These are phyloP conservation scores for Didymella pomorum DNA, from an alignment of 2,329 filamentous ascomycete species.

Conservation along the genomic window DNA sequence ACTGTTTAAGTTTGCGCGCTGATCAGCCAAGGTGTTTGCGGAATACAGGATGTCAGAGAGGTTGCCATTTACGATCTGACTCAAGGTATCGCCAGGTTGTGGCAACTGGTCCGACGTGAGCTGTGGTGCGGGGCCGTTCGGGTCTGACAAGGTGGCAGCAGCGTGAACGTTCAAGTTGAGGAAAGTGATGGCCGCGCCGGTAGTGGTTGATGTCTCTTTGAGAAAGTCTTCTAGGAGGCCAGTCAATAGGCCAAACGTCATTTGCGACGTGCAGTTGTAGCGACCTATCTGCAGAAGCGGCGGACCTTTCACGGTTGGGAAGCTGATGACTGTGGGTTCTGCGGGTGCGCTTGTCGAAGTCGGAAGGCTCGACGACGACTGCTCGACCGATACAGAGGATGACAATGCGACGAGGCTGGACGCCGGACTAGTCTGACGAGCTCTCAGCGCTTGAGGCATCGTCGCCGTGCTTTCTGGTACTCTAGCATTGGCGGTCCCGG, in stretches of 20 bases:
- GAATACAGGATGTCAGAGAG: conserved; percentile 64
- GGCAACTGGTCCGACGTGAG: conserved; percentile 58
- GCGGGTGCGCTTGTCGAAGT: conserved; percentile 17
- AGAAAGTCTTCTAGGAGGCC: conserved; percentile 63
- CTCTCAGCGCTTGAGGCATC: conserved; percentile 2
- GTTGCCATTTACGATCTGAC: conserved; percentile 57
- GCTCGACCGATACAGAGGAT: background rate
- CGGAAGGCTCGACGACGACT: background rate
- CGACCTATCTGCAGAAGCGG: conserved; percentile 59
- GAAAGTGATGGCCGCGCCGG: conserved; percentile 63
- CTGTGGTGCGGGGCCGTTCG: conserved; percentile 53
- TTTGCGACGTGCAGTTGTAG: conserved; percentile 61
- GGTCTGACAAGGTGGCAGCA: conserved; percentile 51
- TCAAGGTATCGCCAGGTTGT: conserved; percentile 53
- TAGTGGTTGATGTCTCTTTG: conserved; percentile 60
- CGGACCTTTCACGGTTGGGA: conserved; percentile 31
- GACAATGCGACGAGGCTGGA: background rate
- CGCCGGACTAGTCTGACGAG: conserved; percentile 1
- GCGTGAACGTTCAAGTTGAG: conserved; percentile 68
- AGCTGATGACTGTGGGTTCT: conserved; percentile 27
- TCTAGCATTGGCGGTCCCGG: conserved; percentile 26
- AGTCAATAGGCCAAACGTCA: conserved; percentile 61
- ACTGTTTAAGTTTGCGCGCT: conserved; percentile 65
- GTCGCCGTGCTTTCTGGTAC: conserved; percentile 23
- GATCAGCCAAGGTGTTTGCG: conserved; percentile 57